Evolutionary conservation across 2,329 filamentous ascomycete genomes (phyloP).

Genomic region (Aspergillus sojae): DNA sequence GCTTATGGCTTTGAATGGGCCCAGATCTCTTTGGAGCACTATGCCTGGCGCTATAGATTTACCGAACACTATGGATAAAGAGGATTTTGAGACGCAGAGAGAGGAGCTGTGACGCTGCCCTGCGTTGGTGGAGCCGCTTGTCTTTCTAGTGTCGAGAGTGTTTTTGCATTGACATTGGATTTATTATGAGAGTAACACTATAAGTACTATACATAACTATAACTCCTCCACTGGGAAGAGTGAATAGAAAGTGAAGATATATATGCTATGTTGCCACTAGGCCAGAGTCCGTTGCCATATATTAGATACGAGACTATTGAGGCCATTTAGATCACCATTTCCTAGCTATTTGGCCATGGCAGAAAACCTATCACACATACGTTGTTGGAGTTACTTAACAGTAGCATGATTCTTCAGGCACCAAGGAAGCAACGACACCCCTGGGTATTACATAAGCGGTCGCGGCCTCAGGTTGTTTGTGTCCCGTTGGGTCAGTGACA

Average conservation of each 20-base stretch:
- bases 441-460: conserved; percentile 22
- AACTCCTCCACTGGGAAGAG: not conserved
- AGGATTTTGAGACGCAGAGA: conserved; percentile 13
- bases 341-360: not conserved
- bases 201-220: not conserved
- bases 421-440: not conserved
- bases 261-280: not conserved
- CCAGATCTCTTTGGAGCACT: conserved; percentile 23
- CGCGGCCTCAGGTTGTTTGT: conserved; percentile 4
- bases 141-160: not conserved
- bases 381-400: too few relatives aligned
- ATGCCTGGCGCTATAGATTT: conserved; percentile 10
- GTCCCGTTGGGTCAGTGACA: conserved; percentile 4
- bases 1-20: conserved; percentile 41
- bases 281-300: not conserved
- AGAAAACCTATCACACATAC: too few relatives aligned
- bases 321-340: not conserved
- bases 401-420: not conserved
- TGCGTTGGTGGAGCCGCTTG: not conserved
- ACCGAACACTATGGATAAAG: not conserved
- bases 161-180: not conserved
- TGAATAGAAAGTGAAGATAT: not conserved
- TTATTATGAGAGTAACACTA: not conserved
- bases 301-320: not conserved
- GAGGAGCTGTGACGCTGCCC: conserved; percentile 16